These are phyloP conservation scores for Fusarium bactridioides DNA, from an alignment of 2,329 filamentous ascomycete species.

Conservation along the genomic window DNA sequence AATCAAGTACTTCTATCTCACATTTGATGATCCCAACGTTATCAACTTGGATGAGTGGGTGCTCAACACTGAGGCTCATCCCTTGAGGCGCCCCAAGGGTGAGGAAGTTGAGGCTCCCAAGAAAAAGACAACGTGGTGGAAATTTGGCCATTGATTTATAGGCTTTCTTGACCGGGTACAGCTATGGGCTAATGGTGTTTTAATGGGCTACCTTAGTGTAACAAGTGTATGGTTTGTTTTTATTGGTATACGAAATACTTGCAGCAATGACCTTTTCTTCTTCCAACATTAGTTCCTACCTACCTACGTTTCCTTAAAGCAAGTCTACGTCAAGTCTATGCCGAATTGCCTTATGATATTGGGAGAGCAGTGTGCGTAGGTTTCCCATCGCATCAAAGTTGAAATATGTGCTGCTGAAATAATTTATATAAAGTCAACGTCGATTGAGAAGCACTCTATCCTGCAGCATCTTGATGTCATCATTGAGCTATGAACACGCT, in stretches of 20 bases:
- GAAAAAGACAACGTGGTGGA: slow-evolving; percentile 24
- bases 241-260: slow-evolving; percentile 1
- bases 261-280: not conserved
- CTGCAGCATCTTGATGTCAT: not conserved
- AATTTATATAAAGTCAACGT: not conserved
- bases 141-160: slow-evolving; percentile 11
- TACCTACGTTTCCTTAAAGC: not conserved
- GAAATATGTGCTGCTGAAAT: not conserved
- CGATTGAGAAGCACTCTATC: not conserved
- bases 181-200: slow-evolving; percentile 8
- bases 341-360: not conserved
- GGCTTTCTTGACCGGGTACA: not conserved
- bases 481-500: not conserved
- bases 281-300: not conserved
- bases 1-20: slow-evolving; percentile 79
- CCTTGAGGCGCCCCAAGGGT: slow-evolving; percentile 49
- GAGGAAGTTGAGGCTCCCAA: slow-evolving; percentile 14
- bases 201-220: not conserved
- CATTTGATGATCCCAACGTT: slow-evolving; percentile 70
- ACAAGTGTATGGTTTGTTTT: not conserved
- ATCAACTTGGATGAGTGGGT: slow-evolving; percentile 77
- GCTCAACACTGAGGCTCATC: slow-evolving; percentile 66
- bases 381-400: not conserved
- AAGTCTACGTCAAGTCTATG: not conserved
- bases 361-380: not conserved